These are phyloP conservation scores for Ceratorhiza oryzae-sativae DNA, from an alignment of 1,284 basidiomycete species.

Conservation along the genomic window DNA sequence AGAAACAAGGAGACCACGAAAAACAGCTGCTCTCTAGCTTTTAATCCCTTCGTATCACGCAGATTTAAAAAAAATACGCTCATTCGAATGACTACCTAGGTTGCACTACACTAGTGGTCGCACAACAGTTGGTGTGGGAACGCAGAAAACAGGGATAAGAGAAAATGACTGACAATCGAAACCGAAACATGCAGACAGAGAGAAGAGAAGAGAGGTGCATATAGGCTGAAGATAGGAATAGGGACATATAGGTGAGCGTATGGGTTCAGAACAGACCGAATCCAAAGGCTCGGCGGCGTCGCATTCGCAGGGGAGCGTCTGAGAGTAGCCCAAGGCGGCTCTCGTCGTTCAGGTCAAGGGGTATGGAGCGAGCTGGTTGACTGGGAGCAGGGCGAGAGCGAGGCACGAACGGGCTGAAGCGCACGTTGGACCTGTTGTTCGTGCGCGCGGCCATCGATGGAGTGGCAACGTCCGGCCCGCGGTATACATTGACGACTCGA, in stretches of 20 bases:
- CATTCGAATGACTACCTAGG: no score
- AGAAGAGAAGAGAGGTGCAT: not conserved
- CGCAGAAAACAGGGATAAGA: not conserved
- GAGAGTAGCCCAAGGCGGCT: not conserved
- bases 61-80: no score
- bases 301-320: not conserved
- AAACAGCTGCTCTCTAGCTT: no score
- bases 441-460: no score
- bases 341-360: not conserved
- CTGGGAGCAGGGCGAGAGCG: not conserved
- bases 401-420: conserved; percentile 6
- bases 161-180: no score
- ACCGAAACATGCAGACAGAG: no score
- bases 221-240: not conserved
- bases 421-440: not conserved
- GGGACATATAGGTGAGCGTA: not conserved
- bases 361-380: no score
- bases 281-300: not conserved
- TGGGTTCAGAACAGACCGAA: not conserved
- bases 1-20: no score
- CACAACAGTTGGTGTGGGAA: no score
- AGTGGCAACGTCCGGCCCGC: not conserved
- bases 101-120: no score
- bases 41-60: no score
- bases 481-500: no score